phyloP scores from a whole-genome alignment of 495 filamentous ascomycete species.

The Articulospora tetracladia region DNA sequence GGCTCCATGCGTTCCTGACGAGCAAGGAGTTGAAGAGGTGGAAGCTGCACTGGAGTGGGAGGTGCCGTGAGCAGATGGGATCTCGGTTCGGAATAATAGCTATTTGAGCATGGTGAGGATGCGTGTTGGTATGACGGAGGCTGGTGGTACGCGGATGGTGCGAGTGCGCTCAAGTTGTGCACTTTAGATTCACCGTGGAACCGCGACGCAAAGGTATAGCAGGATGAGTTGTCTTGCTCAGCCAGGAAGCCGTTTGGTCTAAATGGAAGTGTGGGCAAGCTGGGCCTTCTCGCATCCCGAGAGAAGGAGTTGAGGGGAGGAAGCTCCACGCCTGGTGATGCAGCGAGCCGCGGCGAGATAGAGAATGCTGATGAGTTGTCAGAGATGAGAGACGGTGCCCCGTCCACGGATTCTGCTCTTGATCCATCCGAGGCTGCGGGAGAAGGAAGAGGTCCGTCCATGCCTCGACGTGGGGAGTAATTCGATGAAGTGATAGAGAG shows the following conservation, averaged over 20 bases:
- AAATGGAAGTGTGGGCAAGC: conserved; percentile 19
- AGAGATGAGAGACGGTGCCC: conserved; percentile 66
- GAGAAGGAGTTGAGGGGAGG: conserved; percentile 16
- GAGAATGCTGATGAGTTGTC: conserved; percentile 65
- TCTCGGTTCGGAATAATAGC: conserved; percentile 11
- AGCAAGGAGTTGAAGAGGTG: conserved; percentile 18
- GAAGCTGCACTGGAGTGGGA: conserved; percentile 20
- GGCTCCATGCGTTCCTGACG: conserved; percentile 2
- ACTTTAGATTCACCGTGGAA: conserved; percentile 13
- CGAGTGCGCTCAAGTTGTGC: background rate
- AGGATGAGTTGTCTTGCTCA: conserved; percentile 14
- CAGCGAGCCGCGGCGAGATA: conserved; percentile 41
- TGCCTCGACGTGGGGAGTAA: conserved; percentile 36
- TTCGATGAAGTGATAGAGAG: conserved; percentile 36
- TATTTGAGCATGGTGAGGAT: background rate
- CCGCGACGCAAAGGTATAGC: conserved; percentile 7
- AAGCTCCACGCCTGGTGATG: conserved; percentile 27
- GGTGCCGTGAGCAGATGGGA: conserved; percentile 18
- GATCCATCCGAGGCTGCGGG: conserved; percentile 61
- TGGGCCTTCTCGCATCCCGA: conserved; percentile 18
- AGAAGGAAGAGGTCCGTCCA: conserved; percentile 65
- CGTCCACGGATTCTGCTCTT: conserved; percentile 55
- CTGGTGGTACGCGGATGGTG: background rate
- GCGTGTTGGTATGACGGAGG: background rate
- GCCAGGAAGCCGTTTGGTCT: conserved; percentile 11